phyloP scores from a whole-genome alignment of 2,329 filamentous ascomycete genomes.

The Coniochaeta sp. region DNA sequence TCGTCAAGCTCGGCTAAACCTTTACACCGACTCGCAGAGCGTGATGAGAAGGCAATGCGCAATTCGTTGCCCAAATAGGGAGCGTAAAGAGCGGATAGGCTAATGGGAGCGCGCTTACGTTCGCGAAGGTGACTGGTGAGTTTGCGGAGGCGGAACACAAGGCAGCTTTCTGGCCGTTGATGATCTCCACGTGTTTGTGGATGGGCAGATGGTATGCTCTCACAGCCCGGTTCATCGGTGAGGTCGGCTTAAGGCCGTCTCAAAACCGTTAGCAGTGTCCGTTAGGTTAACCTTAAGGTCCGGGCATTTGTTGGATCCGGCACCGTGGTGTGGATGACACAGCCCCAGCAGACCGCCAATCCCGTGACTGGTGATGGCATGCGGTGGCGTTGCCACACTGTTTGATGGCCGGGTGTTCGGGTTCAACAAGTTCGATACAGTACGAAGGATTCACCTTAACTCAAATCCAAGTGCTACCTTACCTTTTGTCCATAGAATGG shows the following conservation, averaged over 20 bases:
- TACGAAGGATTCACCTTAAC: too few relatives aligned
- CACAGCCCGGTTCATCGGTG: background rate
- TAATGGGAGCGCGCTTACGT: background rate
- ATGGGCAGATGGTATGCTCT: background rate
- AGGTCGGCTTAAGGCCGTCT: background rate
- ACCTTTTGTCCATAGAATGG: too few relatives aligned
- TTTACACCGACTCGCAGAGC: background rate
- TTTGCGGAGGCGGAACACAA: background rate
- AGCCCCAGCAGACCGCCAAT: background rate
- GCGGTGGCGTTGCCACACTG: background rate
- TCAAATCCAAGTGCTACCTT: too few relatives aligned
- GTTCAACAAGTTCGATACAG: too few relatives aligned
- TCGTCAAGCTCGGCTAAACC: background rate
- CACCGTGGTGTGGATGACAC: background rate
- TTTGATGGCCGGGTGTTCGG: too few relatives aligned
- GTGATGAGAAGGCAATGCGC: background rate
- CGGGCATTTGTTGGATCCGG: background rate
- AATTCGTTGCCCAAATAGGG: background rate
- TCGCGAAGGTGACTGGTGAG: background rate
- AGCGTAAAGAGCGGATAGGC: background rate
- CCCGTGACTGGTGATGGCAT: background rate
- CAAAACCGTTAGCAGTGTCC: background rate
- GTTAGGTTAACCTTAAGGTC: too few relatives aligned
- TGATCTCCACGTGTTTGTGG: background rate
- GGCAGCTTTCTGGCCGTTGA: background rate